Base-by-base conservation (phyloP, 164 flowering plant species). In the Annona cherimola region DNA sequence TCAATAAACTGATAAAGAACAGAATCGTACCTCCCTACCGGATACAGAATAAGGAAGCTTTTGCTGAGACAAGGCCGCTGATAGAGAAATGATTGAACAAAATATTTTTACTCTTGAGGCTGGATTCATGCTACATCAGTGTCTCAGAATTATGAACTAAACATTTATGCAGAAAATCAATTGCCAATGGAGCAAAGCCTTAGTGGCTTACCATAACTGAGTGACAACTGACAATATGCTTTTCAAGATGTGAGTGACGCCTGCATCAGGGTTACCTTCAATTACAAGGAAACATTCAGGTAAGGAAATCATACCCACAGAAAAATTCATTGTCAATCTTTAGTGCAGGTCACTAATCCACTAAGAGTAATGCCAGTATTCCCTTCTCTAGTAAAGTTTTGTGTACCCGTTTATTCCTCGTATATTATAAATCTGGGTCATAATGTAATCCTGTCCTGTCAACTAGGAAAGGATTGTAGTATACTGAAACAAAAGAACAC, bases 241-340 rank as follows among this genome's bases (percentile, higher is more conserved):
- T 75, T 67, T 86, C 40, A 85, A 88, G 42, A 80, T 66, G 73
- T 72, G 44, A 61, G 76, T 71, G 70, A 76, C 70, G 77, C 89
- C 90, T 76, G 66, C 82, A 41, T 80, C 83, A 73, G 81, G 80
- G 75, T 84, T 79, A 74, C 91, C 96, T 91, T 76, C 84, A 83
- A 67, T 62, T 41, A 42, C 4, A 11, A 54, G 54, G 55, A 68
- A 3, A 66, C 16, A 3, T 57, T n/a, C 39, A 44, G 59, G 16
- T 7, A 42, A 66, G 59, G 18, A n/a, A 42, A 66, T 14, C 7
- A 61, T 9, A 16, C 8, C 26, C 69, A 42, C 39, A 39, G 7
- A 8, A 18, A 4, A 66, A 66, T 16, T 61, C 5, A 6, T 16
- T 4, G 63, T n/a, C 16, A 20, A 63, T 63, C 66, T 35, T 2